Base-by-base conservation (phyloP, 2,329 filamentous ascomycete genomes). In the Aspergillus awamori region DNA sequence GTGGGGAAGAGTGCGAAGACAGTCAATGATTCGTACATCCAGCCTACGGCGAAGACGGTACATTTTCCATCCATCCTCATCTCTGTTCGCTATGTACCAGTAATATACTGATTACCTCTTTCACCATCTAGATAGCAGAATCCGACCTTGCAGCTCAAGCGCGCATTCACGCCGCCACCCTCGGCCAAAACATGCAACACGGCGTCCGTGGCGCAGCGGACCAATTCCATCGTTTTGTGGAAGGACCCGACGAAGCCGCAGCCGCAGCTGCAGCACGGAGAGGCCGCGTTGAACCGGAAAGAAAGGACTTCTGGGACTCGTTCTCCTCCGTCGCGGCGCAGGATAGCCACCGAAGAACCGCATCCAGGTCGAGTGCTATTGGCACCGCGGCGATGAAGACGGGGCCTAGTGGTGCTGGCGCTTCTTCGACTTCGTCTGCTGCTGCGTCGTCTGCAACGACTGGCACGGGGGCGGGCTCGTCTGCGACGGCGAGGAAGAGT, bases 1-100 rank as follows among this genome's bases (percentile, higher is more conserved):
- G 92, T 98, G 45, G 88, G 88, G 26, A 97, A 95, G 83, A 91
- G 91, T 66, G 95, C 93, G 39, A 96, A 96, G 82, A 91, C 87
- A 15, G 89, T 97, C 24, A 96, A 97, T 75, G 90, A 95, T 67
- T 87, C 89, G 36, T 97, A 92, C 79, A 92, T 99, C 57, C 93
- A 96, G 78, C 95, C 95, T 8, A 95, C 93, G 28, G 92, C 95
- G 63, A 90, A 92, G 73, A 91, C 93, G 86, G 90, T 93, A 82
- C 63, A 83, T 70, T 56, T 24, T 36, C 39, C 51, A 30, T 43
- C 33, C 10, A 24, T 59, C 20, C 24, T 4, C n/a, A 28, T 54
- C 22, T 17, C 20, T 43, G 6, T 13, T 10, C 38, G 6, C 7
- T n/a, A 53, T 60, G 45, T 36, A 22, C 13, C 56, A 43, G 8